These are phyloP conservation scores for Candida endomychidarum DNA, from an alignment of 805 yeast species.

Conservation along the genomic window DNA sequence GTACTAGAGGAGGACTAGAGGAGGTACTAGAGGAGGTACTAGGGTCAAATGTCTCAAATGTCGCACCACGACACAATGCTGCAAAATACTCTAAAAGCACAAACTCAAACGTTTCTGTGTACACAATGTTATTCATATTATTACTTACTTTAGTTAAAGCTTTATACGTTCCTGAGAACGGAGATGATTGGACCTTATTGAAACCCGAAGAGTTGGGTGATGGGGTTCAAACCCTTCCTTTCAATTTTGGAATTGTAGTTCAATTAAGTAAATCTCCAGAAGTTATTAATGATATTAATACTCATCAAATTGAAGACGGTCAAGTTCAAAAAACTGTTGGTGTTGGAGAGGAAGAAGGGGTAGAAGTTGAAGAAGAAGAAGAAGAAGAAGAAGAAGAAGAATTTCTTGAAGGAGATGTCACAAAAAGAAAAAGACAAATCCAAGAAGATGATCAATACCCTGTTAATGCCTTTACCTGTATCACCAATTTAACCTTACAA, in stretches of 20 bases:
- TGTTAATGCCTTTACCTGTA: slow-evolving; percentile 31
- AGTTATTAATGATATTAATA: slow-evolving; percentile 11
- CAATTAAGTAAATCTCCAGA: slow-evolving; percentile 25
- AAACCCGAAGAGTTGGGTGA: slow-evolving; percentile 24
- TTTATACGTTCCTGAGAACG: slow-evolving; percentile 27
- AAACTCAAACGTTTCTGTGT: neutral
- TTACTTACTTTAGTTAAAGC: slow-evolving; percentile 5
- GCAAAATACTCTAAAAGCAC: too few relatives aligned
- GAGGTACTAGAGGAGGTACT: too few relatives aligned
- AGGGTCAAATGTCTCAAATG: too few relatives aligned
- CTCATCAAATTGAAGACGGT: slow-evolving; percentile 28
- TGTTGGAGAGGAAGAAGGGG: neutral
- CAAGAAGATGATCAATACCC: slow-evolving; percentile 12
- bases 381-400: neutral
- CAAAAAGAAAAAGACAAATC: slow-evolving; percentile 1
- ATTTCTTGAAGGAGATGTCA: too few relatives aligned
- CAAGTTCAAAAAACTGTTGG: slow-evolving; percentile 23
- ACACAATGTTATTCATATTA: slow-evolving; percentile 3
- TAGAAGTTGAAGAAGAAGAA: neutral
- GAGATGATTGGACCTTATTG: slow-evolving; percentile 36
- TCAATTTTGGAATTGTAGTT: slow-evolving; percentile 36
- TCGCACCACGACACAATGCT: too few relatives aligned
- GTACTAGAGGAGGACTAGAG: too few relatives aligned
- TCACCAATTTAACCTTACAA: slow-evolving; percentile 23
- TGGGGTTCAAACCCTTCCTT: slow-evolving; percentile 29